These are phyloP conservation scores for Warburgia ugandensis DNA, from an alignment of 164 flowering plant species.

Conservation along the genomic window DNA sequence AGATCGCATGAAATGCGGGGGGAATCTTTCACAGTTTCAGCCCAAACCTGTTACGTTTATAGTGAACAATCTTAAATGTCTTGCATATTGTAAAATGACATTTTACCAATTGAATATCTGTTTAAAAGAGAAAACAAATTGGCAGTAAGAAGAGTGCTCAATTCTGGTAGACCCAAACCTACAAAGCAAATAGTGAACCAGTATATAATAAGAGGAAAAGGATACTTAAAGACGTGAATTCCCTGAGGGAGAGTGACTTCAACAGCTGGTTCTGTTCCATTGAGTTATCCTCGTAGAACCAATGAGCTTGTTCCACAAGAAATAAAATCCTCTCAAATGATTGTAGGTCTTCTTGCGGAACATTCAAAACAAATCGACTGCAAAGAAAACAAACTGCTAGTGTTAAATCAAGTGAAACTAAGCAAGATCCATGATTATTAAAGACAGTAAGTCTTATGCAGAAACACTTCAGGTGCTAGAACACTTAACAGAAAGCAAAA, in stretches of 20 bases:
- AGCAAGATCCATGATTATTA: background rate
- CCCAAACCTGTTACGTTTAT: no score
- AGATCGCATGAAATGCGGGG: no score
- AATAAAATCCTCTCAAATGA: slow-evolving; percentile 94
- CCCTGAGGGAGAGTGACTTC: slow-evolving; percentile 82
- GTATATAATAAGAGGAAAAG: slow-evolving; percentile 11
- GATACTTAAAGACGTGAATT: slow-evolving; percentile 92
- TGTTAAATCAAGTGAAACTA: background rate
- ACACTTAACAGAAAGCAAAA: no score
- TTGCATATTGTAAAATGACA: background rate
- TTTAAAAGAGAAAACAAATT: background rate
- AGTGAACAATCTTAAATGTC: no score
- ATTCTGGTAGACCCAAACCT: background rate
- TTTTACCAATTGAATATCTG: background rate
- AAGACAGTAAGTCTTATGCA: no score
- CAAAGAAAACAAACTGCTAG: slow-evolving; percentile 18
- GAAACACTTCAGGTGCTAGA: no score
- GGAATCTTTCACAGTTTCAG: no score
- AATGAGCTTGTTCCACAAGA: slow-evolving; percentile 97
- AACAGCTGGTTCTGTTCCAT: slow-evolving; percentile 84
- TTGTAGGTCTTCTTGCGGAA: slow-evolving; percentile 89
- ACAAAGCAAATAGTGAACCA: background rate
- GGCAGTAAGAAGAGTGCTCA: background rate
- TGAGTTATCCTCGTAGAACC: slow-evolving; percentile 96
- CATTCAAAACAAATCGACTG: slow-evolving; percentile 96